Evolutionary conservation across 495 filamentous ascomycete genomes (phyloP).

Genomic region (Trichocladium antarcticum): DNA sequence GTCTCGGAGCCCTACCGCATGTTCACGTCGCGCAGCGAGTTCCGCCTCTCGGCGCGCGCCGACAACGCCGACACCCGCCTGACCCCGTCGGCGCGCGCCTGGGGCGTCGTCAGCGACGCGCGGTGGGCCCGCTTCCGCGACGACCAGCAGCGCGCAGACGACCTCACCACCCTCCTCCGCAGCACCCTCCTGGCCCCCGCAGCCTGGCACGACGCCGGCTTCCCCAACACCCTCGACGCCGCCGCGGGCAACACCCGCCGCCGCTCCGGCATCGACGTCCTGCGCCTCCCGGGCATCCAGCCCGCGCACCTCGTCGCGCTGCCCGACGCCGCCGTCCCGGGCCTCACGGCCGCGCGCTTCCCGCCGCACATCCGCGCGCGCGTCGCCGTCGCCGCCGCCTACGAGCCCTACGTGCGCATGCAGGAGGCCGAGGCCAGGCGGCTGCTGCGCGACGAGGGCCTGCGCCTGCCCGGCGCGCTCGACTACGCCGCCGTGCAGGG

Average conservation of each 20-base stretch:
- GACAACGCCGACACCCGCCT: conserved; percentile 91
- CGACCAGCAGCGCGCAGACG: conserved; percentile 50
- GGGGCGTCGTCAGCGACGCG: conserved; percentile 65
- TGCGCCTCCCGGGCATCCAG: conserved; percentile 47
- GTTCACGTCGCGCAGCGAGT: conserved; percentile 95
- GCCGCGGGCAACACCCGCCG: conserved; percentile 22
- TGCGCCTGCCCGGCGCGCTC: conserved; percentile 62
- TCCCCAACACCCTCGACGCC: conserved; percentile 49
- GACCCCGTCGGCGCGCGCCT: conserved; percentile 62
- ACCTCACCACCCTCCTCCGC: conserved; percentile 50
- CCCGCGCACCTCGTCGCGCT: conserved; percentile 34
- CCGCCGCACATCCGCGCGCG: conserved; percentile 48
- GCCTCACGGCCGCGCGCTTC: conserved; percentile 29
- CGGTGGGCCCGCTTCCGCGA: conserved; percentile 63
- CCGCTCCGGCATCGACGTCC: conserved; percentile 63
- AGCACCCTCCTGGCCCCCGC: conserved; percentile 42
- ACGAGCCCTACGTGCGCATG: conserved; percentile 69
- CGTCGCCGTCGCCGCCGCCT: conserved; percentile 67
- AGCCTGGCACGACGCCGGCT: conserved; percentile 62
- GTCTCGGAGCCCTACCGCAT: conserved; percentile 96
- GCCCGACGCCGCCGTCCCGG: conserved; percentile 40
- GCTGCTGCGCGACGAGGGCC: conserved; percentile 64
- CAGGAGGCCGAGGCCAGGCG: conserved; percentile 53
- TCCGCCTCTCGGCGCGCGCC: conserved; percentile 77
- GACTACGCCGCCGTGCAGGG: conserved; percentile 64